These are phyloP conservation scores for Salix koriyanagi DNA, from an alignment of 345 rosid species.

Conservation along the genomic window DNA sequence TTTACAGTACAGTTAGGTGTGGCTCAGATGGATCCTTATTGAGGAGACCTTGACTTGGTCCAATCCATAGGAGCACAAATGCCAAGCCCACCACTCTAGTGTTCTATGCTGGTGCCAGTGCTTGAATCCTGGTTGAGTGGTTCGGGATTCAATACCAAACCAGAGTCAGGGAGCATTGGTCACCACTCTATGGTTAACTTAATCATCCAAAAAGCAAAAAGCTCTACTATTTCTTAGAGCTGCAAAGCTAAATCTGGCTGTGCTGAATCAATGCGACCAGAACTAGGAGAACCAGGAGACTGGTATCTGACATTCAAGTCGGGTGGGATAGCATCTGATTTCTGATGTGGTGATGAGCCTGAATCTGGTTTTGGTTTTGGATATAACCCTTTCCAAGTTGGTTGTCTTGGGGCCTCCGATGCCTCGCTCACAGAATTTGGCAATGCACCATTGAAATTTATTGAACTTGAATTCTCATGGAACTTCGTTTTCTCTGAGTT, in stretches of 20 bases:
- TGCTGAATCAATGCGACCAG: slow-evolving; percentile 71
- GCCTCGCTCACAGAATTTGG: slow-evolving; percentile 16
- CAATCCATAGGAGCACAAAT: slow-evolving; percentile 3
- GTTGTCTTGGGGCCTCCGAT: slow-evolving; percentile 38
- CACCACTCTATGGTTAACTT: slow-evolving; percentile 32
- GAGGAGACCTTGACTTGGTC: slow-evolving; percentile 15
- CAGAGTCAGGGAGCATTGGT: not conserved
- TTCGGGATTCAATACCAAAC: not conserved
- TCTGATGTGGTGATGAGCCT: slow-evolving; percentile 50
- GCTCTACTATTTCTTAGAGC: slow-evolving; percentile 36
- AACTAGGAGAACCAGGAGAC: slow-evolving; percentile 83
- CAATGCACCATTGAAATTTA: slow-evolving; percentile 3
- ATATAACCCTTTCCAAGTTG: slow-evolving; percentile 53
- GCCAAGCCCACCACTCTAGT: not conserved
- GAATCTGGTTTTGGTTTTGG: slow-evolving; percentile 59
- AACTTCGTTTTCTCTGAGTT: slow-evolving; percentile 23
- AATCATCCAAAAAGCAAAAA: not conserved
- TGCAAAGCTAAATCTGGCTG: slow-evolving; percentile 96
- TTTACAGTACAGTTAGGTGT: slow-evolving; percentile 25
- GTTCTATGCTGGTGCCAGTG: not conserved
- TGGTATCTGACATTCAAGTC: slow-evolving; percentile 84
- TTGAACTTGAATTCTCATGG: slow-evolving; percentile 13
- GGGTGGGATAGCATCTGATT: slow-evolving; percentile 72
- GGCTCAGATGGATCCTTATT: slow-evolving; percentile 21
- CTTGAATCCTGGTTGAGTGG: not conserved